phyloP scores from a whole-genome alignment of 805 yeast genomes.

The Spathaspora hagerdaliae region DNA sequence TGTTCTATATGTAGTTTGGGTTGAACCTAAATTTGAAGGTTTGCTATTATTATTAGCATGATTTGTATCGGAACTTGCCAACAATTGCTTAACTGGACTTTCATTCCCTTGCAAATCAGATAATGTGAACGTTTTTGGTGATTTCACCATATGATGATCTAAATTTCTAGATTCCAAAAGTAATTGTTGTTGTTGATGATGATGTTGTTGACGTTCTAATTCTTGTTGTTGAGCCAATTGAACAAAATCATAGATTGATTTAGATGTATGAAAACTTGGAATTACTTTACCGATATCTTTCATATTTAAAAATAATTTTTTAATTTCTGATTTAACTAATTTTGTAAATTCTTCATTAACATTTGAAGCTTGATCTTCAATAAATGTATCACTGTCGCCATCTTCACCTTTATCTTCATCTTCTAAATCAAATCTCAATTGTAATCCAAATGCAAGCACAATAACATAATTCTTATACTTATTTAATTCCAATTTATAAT shows the following conservation, averaged over 20 bases:
- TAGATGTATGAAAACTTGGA: constrained; percentile 29
- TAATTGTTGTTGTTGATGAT: constrained; percentile 6
- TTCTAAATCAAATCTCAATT: constrained; percentile 41
- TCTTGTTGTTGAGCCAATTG: constrained; percentile 9
- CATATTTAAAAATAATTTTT: constrained; percentile 25
- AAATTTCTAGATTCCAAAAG: constrained; percentile 1
- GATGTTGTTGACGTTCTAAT: constrained; percentile 13
- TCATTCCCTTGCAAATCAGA: constrained; percentile 16
- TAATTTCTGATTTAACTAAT: constrained; percentile 30
- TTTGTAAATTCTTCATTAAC: constrained; percentile 25
- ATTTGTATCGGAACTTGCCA: constrained; percentile 13
- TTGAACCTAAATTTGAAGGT: too few species aligned
- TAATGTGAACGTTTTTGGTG: constrained; percentile 39
- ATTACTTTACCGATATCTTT: constrained; percentile 29
- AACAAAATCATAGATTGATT: constrained; percentile 19
- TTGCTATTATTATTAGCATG: background rate
- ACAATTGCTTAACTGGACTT: constrained; percentile 34
- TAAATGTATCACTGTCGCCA: background rate
- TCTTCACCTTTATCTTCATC: constrained; percentile 22
- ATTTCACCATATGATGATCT: constrained; percentile 26
- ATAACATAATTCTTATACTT: constrained; percentile 44
- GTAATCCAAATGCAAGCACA: constrained; percentile 45
- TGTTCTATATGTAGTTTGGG: background rate
- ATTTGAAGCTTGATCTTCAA: background rate
- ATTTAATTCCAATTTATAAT: constrained; percentile 41